Percentiles rank a stretch among this genome's conserved stretches.
Evolutionary conservation across 169 alveolate species (phyloP).

Genomic region (Eimeria brunetti): DNA sequence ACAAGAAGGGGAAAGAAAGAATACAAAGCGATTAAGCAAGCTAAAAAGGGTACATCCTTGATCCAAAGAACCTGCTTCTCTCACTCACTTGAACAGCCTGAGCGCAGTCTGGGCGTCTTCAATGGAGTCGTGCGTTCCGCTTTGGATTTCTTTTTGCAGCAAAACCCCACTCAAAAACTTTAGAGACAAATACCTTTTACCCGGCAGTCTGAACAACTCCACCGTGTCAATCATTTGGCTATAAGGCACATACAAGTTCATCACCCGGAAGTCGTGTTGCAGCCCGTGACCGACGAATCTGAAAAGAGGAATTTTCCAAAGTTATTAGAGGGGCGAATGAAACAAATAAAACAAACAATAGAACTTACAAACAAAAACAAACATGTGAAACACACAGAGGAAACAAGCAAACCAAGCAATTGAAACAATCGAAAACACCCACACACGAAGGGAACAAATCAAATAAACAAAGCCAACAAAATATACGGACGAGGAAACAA

Average conservation of each 20-base stretch:
- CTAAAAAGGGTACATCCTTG: neutral
- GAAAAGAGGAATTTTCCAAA: neutral
- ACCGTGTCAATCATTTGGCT: conserved; percentile 76
- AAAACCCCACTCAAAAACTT: conserved; percentile 87
- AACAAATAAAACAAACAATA: neutral
- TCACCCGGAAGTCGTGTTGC: conserved; percentile 88
- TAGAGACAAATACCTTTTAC: conserved; percentile 87
- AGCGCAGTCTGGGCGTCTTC: conserved; percentile 90
- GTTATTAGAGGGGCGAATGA: neutral
- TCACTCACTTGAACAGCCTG: conserved; percentile 85
- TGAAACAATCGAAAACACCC: too few relatives aligned
- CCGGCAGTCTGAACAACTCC: conserved; percentile 79
- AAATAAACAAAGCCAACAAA: neutral
- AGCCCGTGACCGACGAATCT: conserved; percentile 90
- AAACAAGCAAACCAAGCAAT: too few relatives aligned
- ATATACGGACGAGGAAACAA: too few relatives aligned
- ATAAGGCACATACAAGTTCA: conserved; percentile 88
- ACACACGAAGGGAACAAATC: too few relatives aligned
- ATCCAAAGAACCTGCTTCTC: neutral
- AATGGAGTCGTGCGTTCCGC: conserved; percentile 88
- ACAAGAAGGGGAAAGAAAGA: neutral
- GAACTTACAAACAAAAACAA: neutral
- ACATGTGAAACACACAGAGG: too few relatives aligned
- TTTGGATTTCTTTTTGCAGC: conserved; percentile 85
- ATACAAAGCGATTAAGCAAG: neutral